Base-by-base conservation (phyloP, 2,329 filamentous ascomycete species). In the Pseudocercospora cruenta region DNA sequence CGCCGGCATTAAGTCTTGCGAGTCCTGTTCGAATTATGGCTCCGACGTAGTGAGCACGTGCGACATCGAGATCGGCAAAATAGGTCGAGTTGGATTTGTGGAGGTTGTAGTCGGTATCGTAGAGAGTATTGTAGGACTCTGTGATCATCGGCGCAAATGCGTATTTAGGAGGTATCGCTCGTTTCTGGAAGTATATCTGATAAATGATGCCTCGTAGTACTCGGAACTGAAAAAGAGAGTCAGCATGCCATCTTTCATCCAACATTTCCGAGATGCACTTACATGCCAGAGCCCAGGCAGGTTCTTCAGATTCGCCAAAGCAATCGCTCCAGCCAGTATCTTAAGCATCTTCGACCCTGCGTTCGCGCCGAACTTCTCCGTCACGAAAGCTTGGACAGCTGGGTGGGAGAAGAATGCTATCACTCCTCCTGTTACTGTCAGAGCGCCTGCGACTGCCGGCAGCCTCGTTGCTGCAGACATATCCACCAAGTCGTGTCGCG, bases 41-140 rank as follows among this genome's bases (percentile, higher is more conserved):
- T 7, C 88, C 90, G 61, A 96, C 88, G 8, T 95, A 87, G 70
- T 96, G 91, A 0, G 91, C 91, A 64, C 95, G 91, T 45, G 90
- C 88, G 66, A 94, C 86, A 79, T 96, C 93, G 70, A 96, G 88
- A 79, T 96, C 93, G 70, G 88, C 83, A 77, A 96, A 96, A 82
- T 96, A 96, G 31, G 93, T 96, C 72, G 87, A 88, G 81, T 93
- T 92, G 68, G 89, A 89, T 78, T 94, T 93, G 84, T 94, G 91
- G 51, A 93, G 76, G 81, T 95, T 94, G 82, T 93, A 93, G 81
- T 97, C 94, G 73, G 90, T 92, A 80, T 96, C 93, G 71, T 91
- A 85, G 62, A 91, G 80, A 0, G 91, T 87, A 14, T 90, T 87
- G 74, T 88, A 87, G 6, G 90, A 87, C 45, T 84, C 82, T 16